phyloP scores from a whole-genome alignment of 2,329 filamentous ascomycete species.

The Paraphoma chrysanthemicola region DNA sequence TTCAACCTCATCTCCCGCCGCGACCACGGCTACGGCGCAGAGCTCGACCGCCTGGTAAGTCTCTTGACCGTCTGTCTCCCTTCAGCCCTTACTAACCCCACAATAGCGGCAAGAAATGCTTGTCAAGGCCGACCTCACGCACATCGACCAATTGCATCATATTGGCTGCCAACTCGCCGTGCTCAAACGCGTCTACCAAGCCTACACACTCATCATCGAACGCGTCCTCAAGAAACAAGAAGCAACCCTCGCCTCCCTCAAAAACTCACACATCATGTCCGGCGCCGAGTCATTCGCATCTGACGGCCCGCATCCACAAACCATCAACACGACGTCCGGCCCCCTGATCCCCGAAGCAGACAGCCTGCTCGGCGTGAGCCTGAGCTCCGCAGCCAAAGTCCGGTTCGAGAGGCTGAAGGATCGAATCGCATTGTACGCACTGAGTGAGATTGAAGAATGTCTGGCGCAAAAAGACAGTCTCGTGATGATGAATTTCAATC shows the following conservation, averaged over 20 bases:
- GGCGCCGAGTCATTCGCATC: slow-evolving; percentile 38
- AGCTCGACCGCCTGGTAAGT: slow-evolving; percentile 59
- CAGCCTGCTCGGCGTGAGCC: slow-evolving; percentile 52
- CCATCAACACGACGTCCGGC: slow-evolving; percentile 13
- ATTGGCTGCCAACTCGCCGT: slow-evolving; percentile 68
- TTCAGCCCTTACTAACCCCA: slow-evolving; percentile 1
- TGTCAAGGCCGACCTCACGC: slow-evolving; percentile 53
- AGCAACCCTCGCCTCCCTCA: slow-evolving; percentile 51
- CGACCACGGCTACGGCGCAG: slow-evolving; percentile 55
- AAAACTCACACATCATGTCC: slow-evolving; percentile 51
- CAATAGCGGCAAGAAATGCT: slow-evolving; percentile 61
- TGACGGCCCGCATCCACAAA: slow-evolving; percentile 19
- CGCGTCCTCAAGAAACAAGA: slow-evolving; percentile 61
- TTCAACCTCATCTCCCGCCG: slow-evolving; percentile 61
- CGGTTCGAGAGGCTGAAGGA: slow-evolving; percentile 67
- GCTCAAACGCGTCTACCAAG: slow-evolving; percentile 66
- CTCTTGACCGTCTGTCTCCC: neutral
- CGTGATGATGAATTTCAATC: slow-evolving; percentile 77
- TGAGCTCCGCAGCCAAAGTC: slow-evolving; percentile 59
- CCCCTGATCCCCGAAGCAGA: slow-evolving; percentile 43
- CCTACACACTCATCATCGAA: slow-evolving; percentile 66
- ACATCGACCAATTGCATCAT: slow-evolving; percentile 62
- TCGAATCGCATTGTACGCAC: slow-evolving; percentile 65
- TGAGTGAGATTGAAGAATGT: slow-evolving; percentile 68
- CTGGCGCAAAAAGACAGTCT: slow-evolving; percentile 74